These are phyloP conservation scores for Nicotiana noctiflora DNA, from an alignment of 257 asterid genomes.

Conservation along the genomic window DNA sequence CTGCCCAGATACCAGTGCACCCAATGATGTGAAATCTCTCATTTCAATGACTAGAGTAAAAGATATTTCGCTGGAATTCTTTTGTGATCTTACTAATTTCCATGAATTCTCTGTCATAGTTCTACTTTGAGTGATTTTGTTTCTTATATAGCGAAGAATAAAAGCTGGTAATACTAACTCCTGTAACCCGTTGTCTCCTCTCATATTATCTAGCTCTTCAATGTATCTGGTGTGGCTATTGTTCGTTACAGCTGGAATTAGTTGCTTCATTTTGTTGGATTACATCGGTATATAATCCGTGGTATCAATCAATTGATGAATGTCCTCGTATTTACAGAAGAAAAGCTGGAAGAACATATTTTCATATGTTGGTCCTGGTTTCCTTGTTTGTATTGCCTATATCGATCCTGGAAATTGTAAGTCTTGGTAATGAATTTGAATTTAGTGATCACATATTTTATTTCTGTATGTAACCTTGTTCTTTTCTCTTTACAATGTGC, in stretches of 20 bases:
- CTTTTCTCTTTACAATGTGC: not conserved
- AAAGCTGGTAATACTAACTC: not conserved
- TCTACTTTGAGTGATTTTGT: not conserved
- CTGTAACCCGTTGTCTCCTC: not conserved
- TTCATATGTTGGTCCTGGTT: constrained; percentile 87
- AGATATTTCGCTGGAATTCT: not conserved
- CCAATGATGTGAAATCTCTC: not conserved
- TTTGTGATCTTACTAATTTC: not conserved
- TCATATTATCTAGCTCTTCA: not conserved
- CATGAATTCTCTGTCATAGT: not conserved
- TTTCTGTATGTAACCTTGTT: not conserved
- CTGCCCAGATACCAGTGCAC: not conserved
- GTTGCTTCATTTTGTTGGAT: not conserved
- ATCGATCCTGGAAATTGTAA: constrained; percentile 98
- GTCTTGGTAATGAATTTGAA: constrained; percentile 11
- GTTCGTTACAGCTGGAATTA: not conserved
- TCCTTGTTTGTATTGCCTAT: constrained; percentile 96
- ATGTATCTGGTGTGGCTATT: not conserved
- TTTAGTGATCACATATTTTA: not conserved
- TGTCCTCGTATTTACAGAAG: constrained; percentile 35
- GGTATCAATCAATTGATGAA: not conserved
- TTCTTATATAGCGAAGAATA: not conserved
- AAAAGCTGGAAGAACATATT: constrained; percentile 89
- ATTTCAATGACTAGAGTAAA: not conserved
- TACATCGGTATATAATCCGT: not conserved